Evolutionary conservation across 2,329 filamentous ascomycete species (phyloP).

Genomic region (Pseudogymnoascus sp.): DNA sequence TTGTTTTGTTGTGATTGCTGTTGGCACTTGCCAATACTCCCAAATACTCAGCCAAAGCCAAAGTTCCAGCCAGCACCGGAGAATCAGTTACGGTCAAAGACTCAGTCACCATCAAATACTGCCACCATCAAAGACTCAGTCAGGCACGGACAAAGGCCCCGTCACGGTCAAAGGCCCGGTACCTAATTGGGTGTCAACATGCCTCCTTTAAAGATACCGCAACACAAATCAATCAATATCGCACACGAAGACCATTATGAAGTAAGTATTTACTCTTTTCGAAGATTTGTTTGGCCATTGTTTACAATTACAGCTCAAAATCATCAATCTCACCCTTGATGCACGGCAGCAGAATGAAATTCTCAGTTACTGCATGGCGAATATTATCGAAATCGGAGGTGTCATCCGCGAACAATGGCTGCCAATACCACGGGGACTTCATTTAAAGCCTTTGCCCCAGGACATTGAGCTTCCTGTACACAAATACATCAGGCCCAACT

Average conservation of each 20-base stretch:
- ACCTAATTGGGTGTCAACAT: not conserved
- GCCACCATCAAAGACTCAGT: not conserved
- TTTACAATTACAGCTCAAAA: not conserved
- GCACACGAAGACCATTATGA: constrained; percentile 1
- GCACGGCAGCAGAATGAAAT: not conserved
- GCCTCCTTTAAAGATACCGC: not conserved
- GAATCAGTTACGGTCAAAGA: too few species aligned
- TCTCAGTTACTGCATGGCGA: not conserved
- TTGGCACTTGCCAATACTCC: not conserved
- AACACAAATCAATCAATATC: not conserved
- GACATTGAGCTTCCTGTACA: not conserved
- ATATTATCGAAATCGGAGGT: constrained; percentile 2
- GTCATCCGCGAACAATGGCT: constrained; percentile 2
- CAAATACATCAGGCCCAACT: not conserved
- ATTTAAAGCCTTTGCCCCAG: not conserved
- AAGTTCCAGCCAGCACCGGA: not conserved
- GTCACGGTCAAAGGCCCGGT: not conserved
- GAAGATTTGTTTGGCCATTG: not conserved
- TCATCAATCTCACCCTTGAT: not conserved
- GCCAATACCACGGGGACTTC: not conserved
- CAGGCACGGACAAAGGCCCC: not conserved
- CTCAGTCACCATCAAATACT: not conserved
- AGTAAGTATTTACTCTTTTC: not conserved
- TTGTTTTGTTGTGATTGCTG: not conserved
- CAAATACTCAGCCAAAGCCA: not conserved